These are phyloP conservation scores for Pezicula radicicola DNA, from an alignment of 2,329 filamentous ascomycete genomes.

Conservation along the genomic window DNA sequence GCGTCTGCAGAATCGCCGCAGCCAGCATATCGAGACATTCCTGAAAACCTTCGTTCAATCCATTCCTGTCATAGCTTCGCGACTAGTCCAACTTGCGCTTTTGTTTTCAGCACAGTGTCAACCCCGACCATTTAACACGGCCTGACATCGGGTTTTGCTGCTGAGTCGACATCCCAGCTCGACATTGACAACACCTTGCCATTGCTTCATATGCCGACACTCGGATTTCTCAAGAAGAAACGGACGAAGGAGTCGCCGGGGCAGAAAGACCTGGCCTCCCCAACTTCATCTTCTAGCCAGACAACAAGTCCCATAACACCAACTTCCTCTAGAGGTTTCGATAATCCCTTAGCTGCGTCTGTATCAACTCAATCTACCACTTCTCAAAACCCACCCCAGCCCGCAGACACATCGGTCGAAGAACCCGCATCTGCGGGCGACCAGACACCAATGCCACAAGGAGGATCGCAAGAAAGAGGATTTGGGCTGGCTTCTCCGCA, in stretches of 20 bases:
- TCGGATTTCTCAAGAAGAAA: conserved; percentile 98
- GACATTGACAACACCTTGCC: conserved; percentile 18
- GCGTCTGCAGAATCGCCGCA: neutral
- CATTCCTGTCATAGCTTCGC: neutral
- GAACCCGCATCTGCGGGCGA: conserved; percentile 25
- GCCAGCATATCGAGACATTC: conserved; percentile 14
- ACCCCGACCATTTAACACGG: neutral
- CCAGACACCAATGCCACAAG: conserved; percentile 28
- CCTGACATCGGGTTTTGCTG: conserved; percentile 14
- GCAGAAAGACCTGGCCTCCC: conserved; percentile 63
- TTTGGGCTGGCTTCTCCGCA: conserved; percentile 5
- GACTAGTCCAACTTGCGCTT: neutral
- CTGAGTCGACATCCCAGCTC: conserved; percentile 22
- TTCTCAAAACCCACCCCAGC: conserved; percentile 19
- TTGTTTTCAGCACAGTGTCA: neutral
- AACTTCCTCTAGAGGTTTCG: conserved; percentile 49
- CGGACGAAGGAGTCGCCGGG: conserved; percentile 84
- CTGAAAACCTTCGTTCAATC: conserved; percentile 18
- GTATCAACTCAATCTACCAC: conserved; percentile 32
- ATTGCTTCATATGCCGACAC: conserved; percentile 72
- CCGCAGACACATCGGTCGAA: conserved; percentile 21
- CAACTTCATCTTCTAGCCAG: conserved; percentile 64
- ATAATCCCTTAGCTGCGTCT: conserved; percentile 34
- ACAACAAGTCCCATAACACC: conserved; percentile 62
- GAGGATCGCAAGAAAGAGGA: conserved; percentile 30